Conservation (phyloP, 345 rosid species). For the Gossypium ekmanianum region DNA sequence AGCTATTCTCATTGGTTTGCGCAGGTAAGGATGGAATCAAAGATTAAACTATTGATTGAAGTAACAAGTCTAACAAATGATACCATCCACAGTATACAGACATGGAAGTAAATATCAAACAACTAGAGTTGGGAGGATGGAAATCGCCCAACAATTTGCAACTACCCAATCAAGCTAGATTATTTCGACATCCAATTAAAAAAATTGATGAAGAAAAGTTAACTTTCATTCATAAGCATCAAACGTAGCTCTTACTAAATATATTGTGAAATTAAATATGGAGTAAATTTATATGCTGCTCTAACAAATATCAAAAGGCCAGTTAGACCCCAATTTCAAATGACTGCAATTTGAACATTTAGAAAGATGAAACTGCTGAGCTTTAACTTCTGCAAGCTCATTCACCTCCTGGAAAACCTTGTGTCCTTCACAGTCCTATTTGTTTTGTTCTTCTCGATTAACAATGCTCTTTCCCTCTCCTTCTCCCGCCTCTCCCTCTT, state of each 20-base stretch:
- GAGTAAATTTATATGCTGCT: not conserved
- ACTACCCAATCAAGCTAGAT: no score
- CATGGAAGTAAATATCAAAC: not conserved
- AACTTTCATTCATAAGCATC: not conserved
- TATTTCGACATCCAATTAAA: no score
- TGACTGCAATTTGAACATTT: not conserved
- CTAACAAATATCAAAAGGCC: not conserved
- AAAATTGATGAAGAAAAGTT: not conserved
- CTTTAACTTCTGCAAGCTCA: slow-evolving; percentile 17
- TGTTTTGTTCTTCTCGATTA: slow-evolving; percentile 45
- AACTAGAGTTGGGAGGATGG: not conserved
- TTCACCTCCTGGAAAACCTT: slow-evolving; percentile 51
- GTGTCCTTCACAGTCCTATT: slow-evolving; percentile 27
- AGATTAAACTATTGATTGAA: not conserved
- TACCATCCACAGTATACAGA: not conserved
- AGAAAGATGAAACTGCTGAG: slow-evolving; percentile 1
- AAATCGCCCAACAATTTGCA: no score
- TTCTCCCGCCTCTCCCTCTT: slow-evolving; percentile 76
- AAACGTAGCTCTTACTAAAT: not conserved
- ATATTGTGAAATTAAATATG: not conserved
- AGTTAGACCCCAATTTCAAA: not conserved
- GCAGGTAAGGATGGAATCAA: not conserved
- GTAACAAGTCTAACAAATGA: not conserved
- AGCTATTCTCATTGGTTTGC: no score
- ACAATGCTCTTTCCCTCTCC: slow-evolving; percentile 57